These are phyloP conservation scores for Coprinopsis strossmayeri DNA, from an alignment of 768 basidiomycete species.

Conservation along the genomic window DNA sequence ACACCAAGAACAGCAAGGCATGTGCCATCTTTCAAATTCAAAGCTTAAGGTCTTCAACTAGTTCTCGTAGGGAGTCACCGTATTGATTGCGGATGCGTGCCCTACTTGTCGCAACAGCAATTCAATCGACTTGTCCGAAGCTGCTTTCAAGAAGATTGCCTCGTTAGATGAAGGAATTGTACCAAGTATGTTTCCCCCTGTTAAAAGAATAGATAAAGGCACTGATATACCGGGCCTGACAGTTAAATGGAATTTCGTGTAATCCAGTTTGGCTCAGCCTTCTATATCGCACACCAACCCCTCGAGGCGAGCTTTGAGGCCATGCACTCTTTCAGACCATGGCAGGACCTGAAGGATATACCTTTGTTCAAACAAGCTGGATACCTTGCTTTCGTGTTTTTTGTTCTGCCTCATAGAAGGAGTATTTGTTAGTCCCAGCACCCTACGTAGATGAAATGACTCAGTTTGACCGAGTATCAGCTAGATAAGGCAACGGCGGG, in stretches of 20 bases:
- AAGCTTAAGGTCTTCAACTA: constrained; percentile 1
- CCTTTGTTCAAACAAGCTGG: too few relatives aligned
- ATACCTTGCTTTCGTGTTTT: too few relatives aligned
- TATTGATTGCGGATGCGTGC: constrained; percentile 73
- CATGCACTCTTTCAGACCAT: too few relatives aligned
- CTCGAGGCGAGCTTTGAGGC: too few relatives aligned
- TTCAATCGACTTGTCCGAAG: constrained; percentile 70
- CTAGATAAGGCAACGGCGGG: neutral
- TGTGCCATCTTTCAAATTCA: neutral
- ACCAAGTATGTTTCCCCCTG: constrained; percentile 37
- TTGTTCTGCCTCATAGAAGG: too few relatives aligned
- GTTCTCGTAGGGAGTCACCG: constrained; percentile 38
- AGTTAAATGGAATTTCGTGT: neutral
- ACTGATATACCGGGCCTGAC: neutral
- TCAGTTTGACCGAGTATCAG: too few relatives aligned
- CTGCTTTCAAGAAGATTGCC: constrained; percentile 59
- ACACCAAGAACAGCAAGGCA: constrained; percentile 48
- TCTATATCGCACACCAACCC: too few relatives aligned
- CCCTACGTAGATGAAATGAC: too few relatives aligned
- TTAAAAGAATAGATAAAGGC: neutral
- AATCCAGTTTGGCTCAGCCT: too few relatives aligned
- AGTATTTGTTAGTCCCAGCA: too few relatives aligned
- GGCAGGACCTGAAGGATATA: too few relatives aligned
- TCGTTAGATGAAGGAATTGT: constrained; percentile 44
- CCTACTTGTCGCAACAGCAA: constrained; percentile 63